Base-by-base conservation (phyloP, 2,329 filamentous ascomycete species). In the Beauveria caledonica region DNA sequence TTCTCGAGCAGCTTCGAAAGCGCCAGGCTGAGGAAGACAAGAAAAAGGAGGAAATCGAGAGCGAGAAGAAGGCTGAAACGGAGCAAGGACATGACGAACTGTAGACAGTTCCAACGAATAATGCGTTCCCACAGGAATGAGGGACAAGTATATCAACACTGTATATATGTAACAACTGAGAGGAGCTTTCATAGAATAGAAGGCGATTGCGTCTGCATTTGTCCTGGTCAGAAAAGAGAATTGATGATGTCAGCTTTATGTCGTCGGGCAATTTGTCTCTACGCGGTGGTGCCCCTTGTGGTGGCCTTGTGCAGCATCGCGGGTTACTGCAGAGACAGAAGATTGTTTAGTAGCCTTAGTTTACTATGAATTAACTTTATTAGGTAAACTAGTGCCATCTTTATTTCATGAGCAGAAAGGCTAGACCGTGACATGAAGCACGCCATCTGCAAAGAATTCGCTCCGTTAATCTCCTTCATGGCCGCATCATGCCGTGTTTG, bases 1-100 rank as follows among this genome's bases (percentile, higher is more conserved):
- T 85, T 57, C 63, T 74, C 57, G 70, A 71, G 60, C 69, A 73
- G 65, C 66, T 72, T n/a, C 51, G 52, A 23, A 68, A 70, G 63
- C 68, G 70, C 59, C 66, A 70, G 65, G 64, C 70, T 62, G 67
- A 68, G 40, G 64, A 69, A 50, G 65, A 66, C 19, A 62, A 69
- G 46, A 62, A 66, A 60, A 64, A 66, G 62, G 60, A 65, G 21
- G 17, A 62, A 61, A 58, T 39, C 9, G 61, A 63, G 25, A 33
- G 9, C 42, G 36, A 42, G 36, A 19, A 67, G 57, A 65, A 69
- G 65, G 46, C 65, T 36, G 50, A 58, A 27, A 33, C 36, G 23
- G n/a, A 56, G 25, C n/a, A 49, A 33, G 50, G 19, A 17, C 55
- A 59, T 36, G 61, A 62, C 27, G 60, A 62, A 33, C 54, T 62